Conservation (phyloP, 768 basidiomycete genomes). For the Psilocybe tampanensis region DNA sequence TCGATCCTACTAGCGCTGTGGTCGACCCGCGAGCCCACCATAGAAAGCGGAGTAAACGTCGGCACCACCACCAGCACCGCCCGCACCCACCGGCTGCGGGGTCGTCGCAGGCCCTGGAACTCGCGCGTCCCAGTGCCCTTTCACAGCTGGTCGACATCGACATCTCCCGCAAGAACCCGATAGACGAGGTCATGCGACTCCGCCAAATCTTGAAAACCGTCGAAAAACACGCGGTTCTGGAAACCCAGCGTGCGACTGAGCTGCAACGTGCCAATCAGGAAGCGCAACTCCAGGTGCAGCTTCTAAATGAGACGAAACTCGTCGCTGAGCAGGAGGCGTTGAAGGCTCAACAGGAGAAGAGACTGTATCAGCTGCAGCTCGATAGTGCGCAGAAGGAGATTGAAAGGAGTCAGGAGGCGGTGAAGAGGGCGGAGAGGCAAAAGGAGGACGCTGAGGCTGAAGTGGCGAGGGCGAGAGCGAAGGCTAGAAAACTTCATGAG, state of each 20-base stretch:
- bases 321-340: conserved; percentile 38
- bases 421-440: conserved; percentile 50
- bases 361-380: conserved; percentile 41
- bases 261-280: conserved; percentile 36
- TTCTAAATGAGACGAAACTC: conserved; percentile 37
- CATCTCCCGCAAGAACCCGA: conserved; percentile 21
- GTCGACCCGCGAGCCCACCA: conserved; percentile 7
- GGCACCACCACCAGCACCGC: neutral
- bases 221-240: conserved; percentile 34
- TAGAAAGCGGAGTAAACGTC: conserved; percentile 14
- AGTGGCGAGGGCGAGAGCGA: conserved; percentile 51
- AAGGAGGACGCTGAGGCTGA: conserved; percentile 60
- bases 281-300: conserved; percentile 31
- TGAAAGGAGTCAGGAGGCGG: conserved; percentile 48
- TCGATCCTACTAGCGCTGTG: conserved; percentile 4
- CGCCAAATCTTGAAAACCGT: conserved; percentile 37
- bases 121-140: conserved; percentile 11
- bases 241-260: conserved; percentile 35
- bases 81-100: too few relatives aligned
- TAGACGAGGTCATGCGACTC: conserved; percentile 34
- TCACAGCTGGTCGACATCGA: conserved; percentile 21
- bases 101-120: conserved; percentile 14
- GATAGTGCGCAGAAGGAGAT: conserved; percentile 52
- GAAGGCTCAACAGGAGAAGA: conserved; percentile 38
- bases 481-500: conserved; percentile 52